These are phyloP conservation scores for Pneumocystis canis DNA, from an alignment of 1,139 yeast species.

Conservation along the genomic window DNA sequence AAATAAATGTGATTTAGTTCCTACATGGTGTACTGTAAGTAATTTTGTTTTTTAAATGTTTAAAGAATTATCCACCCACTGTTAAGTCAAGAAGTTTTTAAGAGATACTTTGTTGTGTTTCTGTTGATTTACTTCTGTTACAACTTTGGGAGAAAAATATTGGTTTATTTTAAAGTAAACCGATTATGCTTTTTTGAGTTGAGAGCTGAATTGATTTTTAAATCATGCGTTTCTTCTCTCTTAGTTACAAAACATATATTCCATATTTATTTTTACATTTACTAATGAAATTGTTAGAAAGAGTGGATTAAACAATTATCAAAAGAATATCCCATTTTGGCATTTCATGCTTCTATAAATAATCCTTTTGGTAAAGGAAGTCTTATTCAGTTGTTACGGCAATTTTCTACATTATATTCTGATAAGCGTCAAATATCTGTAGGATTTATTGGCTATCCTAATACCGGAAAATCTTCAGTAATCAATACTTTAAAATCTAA, in stretches of 20 bases:
- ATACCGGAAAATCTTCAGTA: constrained; percentile 91
- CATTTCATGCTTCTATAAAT: constrained; percentile 95
- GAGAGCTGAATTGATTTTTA: constrained; percentile 3
- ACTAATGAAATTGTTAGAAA: constrained; percentile 41
- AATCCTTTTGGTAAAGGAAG: constrained; percentile 97
- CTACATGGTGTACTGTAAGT: constrained; percentile 99
- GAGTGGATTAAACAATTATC: constrained; percentile 97
- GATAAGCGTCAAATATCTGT: constrained; percentile 94
- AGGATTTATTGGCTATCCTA: constrained; percentile 94
- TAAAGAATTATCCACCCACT: constrained; percentile 31
- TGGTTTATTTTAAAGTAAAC: constrained; percentile 33
- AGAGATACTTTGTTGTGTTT: constrained; percentile 23
- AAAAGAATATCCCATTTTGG: constrained; percentile 82
- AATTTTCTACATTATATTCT: constrained; percentile 75
- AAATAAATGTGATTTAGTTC: constrained; percentile 95
- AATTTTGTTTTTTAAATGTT: constrained; percentile 15
- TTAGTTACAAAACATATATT: constrained; percentile 30
- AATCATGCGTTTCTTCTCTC: constrained; percentile 18
- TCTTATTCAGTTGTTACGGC: constrained; percentile 79
- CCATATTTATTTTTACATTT: constrained; percentile 11
- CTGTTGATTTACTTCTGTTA: constrained; percentile 53
- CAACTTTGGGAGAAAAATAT: constrained; percentile 80
- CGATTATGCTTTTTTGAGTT: constrained; percentile 10
- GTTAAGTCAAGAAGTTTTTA: constrained; percentile 29
- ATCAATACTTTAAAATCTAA: constrained; percentile 85